Base-by-base conservation (phyloP, 2,329 filamentous ascomycete species). In the Neofusicoccum cordaticola region DNA sequence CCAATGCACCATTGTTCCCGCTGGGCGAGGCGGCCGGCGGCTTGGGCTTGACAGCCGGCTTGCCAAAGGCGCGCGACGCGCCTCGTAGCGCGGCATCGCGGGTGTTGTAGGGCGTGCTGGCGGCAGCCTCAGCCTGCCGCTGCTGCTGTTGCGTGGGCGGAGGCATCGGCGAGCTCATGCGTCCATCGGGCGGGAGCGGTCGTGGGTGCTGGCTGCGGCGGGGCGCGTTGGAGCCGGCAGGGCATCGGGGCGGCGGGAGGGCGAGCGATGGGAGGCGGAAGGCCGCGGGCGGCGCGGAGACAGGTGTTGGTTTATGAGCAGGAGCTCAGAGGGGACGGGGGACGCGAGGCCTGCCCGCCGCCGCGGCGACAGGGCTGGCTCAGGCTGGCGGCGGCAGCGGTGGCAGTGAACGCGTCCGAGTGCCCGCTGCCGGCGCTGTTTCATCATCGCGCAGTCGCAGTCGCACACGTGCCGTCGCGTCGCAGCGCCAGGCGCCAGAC, bases 1-100 rank as follows among this genome's bases (percentile, higher is more conserved):
- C 78, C 66, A 82, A 70, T 12, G 80, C 81, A 47, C 78, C 80
- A 75, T 81, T 75, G 58, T 67, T 69, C 27, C 70, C 75, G 5
- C 73, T 77, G 65, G 80, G 79, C 4, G 73, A 79, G 44, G 76
- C 76, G 42, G 71, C 69, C n/a, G 67, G 66, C 2, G 79, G 75
- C 65, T 78, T 79, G 19, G 79, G 75, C 68, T 79, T 78, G 50
- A 76, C 68, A 34, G 76, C 70, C 31, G 78, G 77, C 69, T 79
- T 81, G 11, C 74, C 77, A 71, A 84, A 85, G 22, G 83, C 83
- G 45, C 76, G 69, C 5, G 78, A 74, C 8, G 83, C 83, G 37
- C 83, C 83, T 61, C 75, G 75, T 13, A 85, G 76, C 51, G 83
- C 83, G 52, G 82, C 81, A 71, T 80, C 70, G 63, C 69, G 74